These are phyloP conservation scores for Picea mariana DNA, from an alignment of 83 land plant species.

Conservation along the genomic window DNA sequence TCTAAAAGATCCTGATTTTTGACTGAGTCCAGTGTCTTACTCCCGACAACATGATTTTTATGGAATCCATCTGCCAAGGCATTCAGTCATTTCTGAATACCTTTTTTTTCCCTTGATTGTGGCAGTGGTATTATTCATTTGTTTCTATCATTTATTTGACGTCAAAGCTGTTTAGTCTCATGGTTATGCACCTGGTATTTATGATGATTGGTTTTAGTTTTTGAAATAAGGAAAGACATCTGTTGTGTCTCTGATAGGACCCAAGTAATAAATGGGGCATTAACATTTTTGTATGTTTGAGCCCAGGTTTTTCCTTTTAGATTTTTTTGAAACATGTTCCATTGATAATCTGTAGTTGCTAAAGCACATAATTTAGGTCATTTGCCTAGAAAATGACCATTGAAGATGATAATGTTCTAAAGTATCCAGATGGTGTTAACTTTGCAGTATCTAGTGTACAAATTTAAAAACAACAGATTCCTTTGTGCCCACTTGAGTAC, in stretches of 20 bases:
- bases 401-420: background rate
- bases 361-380: too few species aligned
- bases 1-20: background rate
- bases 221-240: slow-evolving; percentile 2
- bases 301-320: background rate
- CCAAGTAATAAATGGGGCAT: background rate
- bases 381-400: too few species aligned
- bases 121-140: too few species aligned
- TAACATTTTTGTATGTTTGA: background rate
- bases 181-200: too few species aligned
- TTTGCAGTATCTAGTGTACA: background rate
- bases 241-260: background rate
- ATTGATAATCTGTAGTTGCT: too few species aligned
- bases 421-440: background rate
- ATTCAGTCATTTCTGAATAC: background rate
- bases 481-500: too few species aligned
- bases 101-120: too few species aligned
- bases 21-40: background rate
- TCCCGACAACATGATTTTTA: background rate
- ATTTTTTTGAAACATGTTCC: too few species aligned
- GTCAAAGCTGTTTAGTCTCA: too few species aligned
- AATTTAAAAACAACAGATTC: background rate
- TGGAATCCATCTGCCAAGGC: background rate
- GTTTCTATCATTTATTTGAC: too few species aligned
- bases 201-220: background rate